Evolutionary conservation across 1,139 yeast species (phyloP).

Genomic region (Komagataea norvegica): DNA sequence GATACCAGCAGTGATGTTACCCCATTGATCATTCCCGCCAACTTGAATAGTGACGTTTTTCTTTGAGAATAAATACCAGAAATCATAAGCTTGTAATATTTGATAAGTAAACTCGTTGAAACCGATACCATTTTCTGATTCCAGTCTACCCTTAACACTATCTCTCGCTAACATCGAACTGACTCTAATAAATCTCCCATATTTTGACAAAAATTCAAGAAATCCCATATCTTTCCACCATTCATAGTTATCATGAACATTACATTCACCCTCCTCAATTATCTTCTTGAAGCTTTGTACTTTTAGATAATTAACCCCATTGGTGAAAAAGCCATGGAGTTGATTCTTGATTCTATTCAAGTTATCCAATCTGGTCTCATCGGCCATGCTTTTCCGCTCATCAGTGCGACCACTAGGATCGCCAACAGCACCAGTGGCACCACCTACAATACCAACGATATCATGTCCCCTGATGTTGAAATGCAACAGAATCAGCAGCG

Average conservation of each 20-base stretch:
- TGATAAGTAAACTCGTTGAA: constrained; percentile 94
- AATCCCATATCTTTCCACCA: constrained; percentile 86
- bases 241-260: constrained; percentile 56
- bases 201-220: constrained; percentile 70
- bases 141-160: constrained; percentile 71
- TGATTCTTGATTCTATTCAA: constrained; percentile 57
- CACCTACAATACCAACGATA: constrained; percentile 82
- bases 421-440: constrained; percentile 97
- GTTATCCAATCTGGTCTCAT: constrained; percentile 50
- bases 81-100: constrained; percentile 88
- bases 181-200: constrained; percentile 77
- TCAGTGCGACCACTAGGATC: constrained; percentile 92
- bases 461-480: constrained; percentile 81
- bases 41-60: constrained; percentile 68
- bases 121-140: constrained; percentile 73
- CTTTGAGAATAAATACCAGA: constrained; percentile 68
- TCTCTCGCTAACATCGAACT: constrained; percentile 88
- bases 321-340: constrained; percentile 51
- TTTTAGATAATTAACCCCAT: constrained; percentile 59
- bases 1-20: constrained; percentile 93
- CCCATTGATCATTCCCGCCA: constrained; percentile 99
- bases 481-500: constrained; percentile 79
- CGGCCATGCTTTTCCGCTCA: constrained; percentile 60
- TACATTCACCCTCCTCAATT: constrained; percentile 36
- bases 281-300: constrained; percentile 52